Evolutionary conservation across 2,329 filamentous ascomycete genomes (phyloP), one percentile per base, ranked within the genome.

Genomic region (Periconia sp.): DNA sequence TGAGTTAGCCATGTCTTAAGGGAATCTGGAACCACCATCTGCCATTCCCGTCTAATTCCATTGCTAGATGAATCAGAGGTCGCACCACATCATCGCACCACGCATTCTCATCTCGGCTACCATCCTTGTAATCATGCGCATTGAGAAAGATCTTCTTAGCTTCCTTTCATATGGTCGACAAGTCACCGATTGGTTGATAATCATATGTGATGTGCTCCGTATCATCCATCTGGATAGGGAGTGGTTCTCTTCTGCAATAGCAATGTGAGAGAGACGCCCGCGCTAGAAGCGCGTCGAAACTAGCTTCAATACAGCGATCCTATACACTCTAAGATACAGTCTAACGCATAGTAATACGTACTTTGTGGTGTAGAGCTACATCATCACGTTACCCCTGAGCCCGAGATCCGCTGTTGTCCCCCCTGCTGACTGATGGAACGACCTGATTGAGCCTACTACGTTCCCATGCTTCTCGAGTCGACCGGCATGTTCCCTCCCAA

Each of bases 81-180:
- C 41, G 26, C 22, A 57, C 43, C 18, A 59, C 49, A 43, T 54
- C 38, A 38, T 46, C 26, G 41, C 47, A 57, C 53, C 47, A 54
- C 13, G 49, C 51, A 44, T 57, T 55, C 41, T 55, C 45, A 42
- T 59, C 51, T 12, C 41, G 25, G 24, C 47, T 36, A 11, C 40
- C 33, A 37, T 49, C 34, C 30, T 47, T 46, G 39, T 48, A 59
- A 42, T 52, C 36, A 10, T 38, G 45, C 34, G 48, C 50, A 38
- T 51, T 51, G 3, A 43, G 35, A 34, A 56, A 56, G 13, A 56
- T 54, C 12, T 42, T 46, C 38, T 51, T 54, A 2, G 28, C 45
- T 37, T 48, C 19, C 11, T 50, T 32, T 40, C 31, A 50, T 33
- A 50, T 31, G 13, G 32, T 34, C 22, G 40, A 43, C 26, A 52